A percentile compares a stretch with the other conserved stretches of the same genome.
These are phyloP conservation scores for Fusarium oligoseptatum DNA, from an alignment of 2,329 filamentous ascomycete genomes.

Conservation along the genomic window DNA sequence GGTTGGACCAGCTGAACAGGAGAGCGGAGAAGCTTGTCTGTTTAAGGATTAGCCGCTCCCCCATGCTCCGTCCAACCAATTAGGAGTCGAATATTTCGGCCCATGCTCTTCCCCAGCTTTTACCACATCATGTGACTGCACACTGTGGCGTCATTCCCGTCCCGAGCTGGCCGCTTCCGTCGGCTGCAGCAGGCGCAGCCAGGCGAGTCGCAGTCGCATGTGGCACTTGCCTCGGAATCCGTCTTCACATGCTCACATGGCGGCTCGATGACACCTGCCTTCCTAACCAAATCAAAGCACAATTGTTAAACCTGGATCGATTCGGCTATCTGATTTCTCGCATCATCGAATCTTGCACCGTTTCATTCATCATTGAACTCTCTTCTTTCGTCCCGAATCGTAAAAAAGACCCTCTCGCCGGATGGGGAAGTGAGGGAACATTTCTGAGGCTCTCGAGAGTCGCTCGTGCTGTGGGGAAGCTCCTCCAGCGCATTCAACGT, in stretches of 20 bases:
- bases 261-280: conserved; percentile 18
- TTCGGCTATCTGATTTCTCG: conserved; percentile 13
- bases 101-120: conserved; percentile 47
- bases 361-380: conserved; percentile 8
- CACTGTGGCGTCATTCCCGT: conserved; percentile 44
- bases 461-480: conserved; percentile 42
- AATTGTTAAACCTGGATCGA: conserved; percentile 11
- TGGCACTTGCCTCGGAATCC: conserved; percentile 47
- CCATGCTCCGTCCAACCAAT: conserved; percentile 12
- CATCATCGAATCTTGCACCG: background rate
- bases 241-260: conserved; percentile 47
- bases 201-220: conserved; percentile 39
- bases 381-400: conserved; percentile 6
- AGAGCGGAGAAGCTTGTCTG: background rate
- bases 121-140: conserved; percentile 44
- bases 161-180: conserved; percentile 42
- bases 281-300: conserved; percentile 8
- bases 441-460: conserved; percentile 35
- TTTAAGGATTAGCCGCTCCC: background rate
- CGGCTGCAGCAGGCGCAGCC: conserved; percentile 35
- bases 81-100: background rate
- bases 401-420: conserved; percentile 10
- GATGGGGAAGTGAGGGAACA: conserved; percentile 38
- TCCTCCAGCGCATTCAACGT: conserved; percentile 28
- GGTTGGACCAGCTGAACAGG: background rate